Percentiles rank a stretch among this genome's conserved stretches.
These are phyloP conservation scores for Artemisia annua DNA, from an alignment of 129 eudicot species.

Conservation along the genomic window DNA sequence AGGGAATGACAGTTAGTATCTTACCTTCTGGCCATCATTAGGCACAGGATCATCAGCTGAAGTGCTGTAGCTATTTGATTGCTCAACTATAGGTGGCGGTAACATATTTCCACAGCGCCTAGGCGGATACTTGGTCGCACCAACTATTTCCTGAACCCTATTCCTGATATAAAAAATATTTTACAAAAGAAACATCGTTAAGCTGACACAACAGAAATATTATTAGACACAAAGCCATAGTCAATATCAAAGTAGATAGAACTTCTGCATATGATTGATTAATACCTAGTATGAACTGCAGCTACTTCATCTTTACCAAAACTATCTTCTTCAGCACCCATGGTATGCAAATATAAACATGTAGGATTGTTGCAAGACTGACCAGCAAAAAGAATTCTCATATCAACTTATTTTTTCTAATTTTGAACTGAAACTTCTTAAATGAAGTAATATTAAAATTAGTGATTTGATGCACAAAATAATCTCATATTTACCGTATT, in stretches of 20 bases:
- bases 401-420: not conserved
- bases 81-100: slow-evolving; percentile 38
- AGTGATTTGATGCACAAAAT: not conserved
- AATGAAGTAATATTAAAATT: slow-evolving; percentile 8
- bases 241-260: slow-evolving; percentile 6
- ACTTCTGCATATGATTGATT: not conserved
- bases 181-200: slow-evolving; percentile 9
- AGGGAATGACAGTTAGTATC: slow-evolving; percentile 9
- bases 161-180: slow-evolving; percentile 25
- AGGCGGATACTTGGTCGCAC: slow-evolving; percentile 34
- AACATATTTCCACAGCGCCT: slow-evolving; percentile 34
- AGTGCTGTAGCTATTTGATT: slow-evolving; percentile 18
- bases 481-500: slow-evolving; percentile 49
- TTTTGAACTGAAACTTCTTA: not conserved
- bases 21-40: slow-evolving; percentile 48
- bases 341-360: slow-evolving; percentile 76
- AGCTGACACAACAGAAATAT: not conserved
- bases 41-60: slow-evolving; percentile 34
- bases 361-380: slow-evolving; percentile 87
- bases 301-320: slow-evolving; percentile 93
- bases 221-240: not conserved
- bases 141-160: slow-evolving; percentile 41
- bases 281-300: slow-evolving; percentile 84
- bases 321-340: slow-evolving; percentile 93
- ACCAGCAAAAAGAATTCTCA: slow-evolving; percentile 24